Evolutionary conservation across 176 grass and related monocot genomes (phyloP).

Genomic region (Areca catechu): DNA sequence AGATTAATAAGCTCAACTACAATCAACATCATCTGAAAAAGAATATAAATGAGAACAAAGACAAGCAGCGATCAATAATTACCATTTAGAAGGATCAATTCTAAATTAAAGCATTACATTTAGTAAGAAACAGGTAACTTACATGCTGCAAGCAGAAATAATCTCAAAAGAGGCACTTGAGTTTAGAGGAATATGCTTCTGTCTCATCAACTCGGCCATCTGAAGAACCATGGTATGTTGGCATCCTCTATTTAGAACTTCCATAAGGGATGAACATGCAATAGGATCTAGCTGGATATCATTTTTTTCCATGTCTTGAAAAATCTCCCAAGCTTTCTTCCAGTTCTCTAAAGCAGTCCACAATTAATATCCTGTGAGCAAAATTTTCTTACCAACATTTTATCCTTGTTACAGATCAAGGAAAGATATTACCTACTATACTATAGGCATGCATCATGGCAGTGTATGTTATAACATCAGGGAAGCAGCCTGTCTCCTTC

Average conservation of each 20-base stretch:
- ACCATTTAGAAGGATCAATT: no score
- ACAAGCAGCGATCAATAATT: no score
- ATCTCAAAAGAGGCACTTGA: constrained; percentile 64
- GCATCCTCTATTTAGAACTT: constrained; percentile 58
- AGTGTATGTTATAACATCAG: constrained; percentile 97
- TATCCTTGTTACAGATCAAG: constrained; percentile 8
- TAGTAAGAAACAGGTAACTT: constrained; percentile 19
- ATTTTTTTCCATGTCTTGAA: constrained; percentile 66
- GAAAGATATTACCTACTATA: constrained; percentile 44
- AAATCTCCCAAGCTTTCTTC: constrained; percentile 60
- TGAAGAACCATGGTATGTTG: constrained; percentile 64
- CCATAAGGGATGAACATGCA: constrained; percentile 74
- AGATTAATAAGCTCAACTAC: no score
- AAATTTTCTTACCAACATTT: constrained; percentile 4
- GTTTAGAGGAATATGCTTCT: constrained; percentile 64
- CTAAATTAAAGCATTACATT: no score
- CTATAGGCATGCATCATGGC: constrained; percentile 71
- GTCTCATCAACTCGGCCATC: constrained; percentile 64
- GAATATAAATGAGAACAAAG: no score
- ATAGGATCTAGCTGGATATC: constrained; percentile 52
- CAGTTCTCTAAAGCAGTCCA: constrained; percentile 51
- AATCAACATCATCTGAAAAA: no score
- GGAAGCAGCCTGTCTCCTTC: constrained; percentile 52
- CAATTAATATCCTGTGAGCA: constrained; percentile 31
- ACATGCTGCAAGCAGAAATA: constrained; percentile 87